Evolutionary conservation across 768 basidiomycete species (phyloP).

Genomic region (Mrakia gelida): DNA sequence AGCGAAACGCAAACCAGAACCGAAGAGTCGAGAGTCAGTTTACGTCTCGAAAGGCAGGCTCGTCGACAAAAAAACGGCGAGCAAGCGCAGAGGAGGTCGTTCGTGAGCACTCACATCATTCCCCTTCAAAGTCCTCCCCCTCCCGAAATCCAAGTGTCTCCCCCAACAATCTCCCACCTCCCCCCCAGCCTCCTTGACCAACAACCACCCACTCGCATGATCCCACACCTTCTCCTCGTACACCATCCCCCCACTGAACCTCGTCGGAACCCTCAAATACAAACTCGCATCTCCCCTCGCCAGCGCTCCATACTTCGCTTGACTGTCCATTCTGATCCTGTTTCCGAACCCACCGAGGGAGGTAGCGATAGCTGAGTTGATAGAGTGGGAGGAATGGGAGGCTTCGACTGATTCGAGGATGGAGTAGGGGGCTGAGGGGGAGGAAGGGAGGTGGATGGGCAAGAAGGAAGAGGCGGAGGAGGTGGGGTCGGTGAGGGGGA

Average conservation of each 20-base stretch:
- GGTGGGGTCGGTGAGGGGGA: neutral
- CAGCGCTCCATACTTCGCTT: slow-evolving; percentile 88
- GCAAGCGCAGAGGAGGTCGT: too few relatives aligned
- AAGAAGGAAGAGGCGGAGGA: slow-evolving; percentile 26
- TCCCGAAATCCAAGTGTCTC: slow-evolving; percentile 70
- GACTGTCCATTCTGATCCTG: slow-evolving; percentile 87
- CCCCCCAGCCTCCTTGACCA: slow-evolving; percentile 86
- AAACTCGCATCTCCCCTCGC: slow-evolving; percentile 75
- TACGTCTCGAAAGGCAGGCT: too few relatives aligned
- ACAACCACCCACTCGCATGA: slow-evolving; percentile 78
- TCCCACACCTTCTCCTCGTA: slow-evolving; percentile 99
- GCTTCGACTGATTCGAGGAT: slow-evolving; percentile 92
- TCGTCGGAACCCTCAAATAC: slow-evolving; percentile 53
- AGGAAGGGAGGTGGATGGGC: slow-evolving; percentile 56
- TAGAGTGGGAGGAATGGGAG: slow-evolving; percentile 82
- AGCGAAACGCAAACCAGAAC: neutral
- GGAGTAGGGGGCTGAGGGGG: slow-evolving; percentile 44
- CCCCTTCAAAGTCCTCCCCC: slow-evolving; percentile 75
- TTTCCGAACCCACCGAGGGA: slow-evolving; percentile 49
- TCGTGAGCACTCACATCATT: slow-evolving; percentile 65
- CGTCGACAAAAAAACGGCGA: too few relatives aligned
- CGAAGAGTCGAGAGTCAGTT: too few relatives aligned
- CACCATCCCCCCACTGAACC: slow-evolving; percentile 50
- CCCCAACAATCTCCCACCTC: slow-evolving; percentile 81
- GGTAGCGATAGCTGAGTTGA: slow-evolving; percentile 68